phyloP scores from a whole-genome alignment of 257 asterid species.

The Eustoma russellianum region DNA sequence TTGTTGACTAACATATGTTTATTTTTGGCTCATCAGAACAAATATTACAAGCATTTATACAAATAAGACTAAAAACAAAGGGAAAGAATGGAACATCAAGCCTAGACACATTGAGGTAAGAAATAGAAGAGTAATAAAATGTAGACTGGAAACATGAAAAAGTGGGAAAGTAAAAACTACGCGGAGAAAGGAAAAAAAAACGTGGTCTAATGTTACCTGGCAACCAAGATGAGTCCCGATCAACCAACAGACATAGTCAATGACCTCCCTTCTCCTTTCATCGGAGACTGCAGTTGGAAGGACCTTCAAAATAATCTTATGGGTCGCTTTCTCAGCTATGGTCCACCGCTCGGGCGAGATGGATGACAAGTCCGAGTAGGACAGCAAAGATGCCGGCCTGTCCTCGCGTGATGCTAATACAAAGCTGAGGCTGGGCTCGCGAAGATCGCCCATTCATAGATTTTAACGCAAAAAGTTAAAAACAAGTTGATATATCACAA shows the following conservation, averaged over 20 bases:
- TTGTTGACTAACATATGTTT: no score
- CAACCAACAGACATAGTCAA: constrained; percentile 25
- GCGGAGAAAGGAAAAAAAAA: no score
- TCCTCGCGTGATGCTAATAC: constrained; percentile 1
- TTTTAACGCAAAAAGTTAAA: no score
- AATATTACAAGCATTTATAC: no score
- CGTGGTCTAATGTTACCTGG: constrained; percentile 17
- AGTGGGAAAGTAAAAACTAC: no score
- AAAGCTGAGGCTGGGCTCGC: constrained; percentile 10
- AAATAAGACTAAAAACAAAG: no score
- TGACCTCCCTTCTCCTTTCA: constrained; percentile 24
- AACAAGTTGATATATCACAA: no score
- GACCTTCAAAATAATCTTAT: constrained; percentile 14
- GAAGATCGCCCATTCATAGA: constrained; percentile 18
- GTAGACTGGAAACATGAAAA: background rate
- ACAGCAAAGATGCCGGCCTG: background rate
- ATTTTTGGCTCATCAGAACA: no score
- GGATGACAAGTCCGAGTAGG: background rate
- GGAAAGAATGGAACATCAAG: no score
- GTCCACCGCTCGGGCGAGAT: constrained; percentile 12
- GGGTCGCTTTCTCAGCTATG: constrained; percentile 18
- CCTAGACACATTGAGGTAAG: no score
- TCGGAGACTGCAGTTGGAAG: constrained; percentile 21
- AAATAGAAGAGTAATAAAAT: no score
- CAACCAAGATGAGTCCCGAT: constrained; percentile 23